Evolutionary conservation across 495 filamentous ascomycete genomes (phyloP).

Genomic region (Penicillium crystallinum): DNA sequence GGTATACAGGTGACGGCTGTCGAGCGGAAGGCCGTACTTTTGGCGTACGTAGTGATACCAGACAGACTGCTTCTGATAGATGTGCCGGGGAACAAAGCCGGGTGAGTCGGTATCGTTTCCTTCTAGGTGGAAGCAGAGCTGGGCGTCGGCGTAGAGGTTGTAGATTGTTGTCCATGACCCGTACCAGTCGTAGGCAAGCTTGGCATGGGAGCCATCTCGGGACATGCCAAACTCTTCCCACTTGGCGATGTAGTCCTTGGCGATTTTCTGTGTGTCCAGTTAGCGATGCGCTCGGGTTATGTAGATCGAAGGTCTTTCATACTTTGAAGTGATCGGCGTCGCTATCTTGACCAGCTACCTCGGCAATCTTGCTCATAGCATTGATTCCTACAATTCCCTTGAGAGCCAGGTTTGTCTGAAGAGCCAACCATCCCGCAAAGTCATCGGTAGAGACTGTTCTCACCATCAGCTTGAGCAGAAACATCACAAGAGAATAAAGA

Average conservation of each 20-base stretch:
- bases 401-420: constrained; percentile 88
- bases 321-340: constrained; percentile 66
- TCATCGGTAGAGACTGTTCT: constrained; percentile 75
- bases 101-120: constrained; percentile 24
- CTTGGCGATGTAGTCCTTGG: constrained; percentile 70
- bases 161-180: constrained; percentile 95
- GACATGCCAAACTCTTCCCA: constrained; percentile 82
- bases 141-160: constrained; percentile 78
- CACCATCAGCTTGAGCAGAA: not conserved
- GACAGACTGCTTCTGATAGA: constrained; percentile 77
- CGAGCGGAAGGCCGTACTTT: constrained; percentile 77
- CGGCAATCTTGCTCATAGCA: constrained; percentile 83
- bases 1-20: constrained; percentile 81
- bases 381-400: constrained; percentile 94
- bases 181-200: constrained; percentile 90
- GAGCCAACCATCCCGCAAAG: constrained; percentile 88
- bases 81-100: constrained; percentile 61
- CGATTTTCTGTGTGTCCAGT: constrained; percentile 47
- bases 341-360: constrained; percentile 56
- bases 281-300: not conserved
- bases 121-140: constrained; percentile 75
- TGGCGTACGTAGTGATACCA: constrained; percentile 86
- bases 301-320: not conserved
- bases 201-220: constrained; percentile 76
- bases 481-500: not conserved